Evolutionary conservation across 805 yeast genomes (phyloP).

Genomic region (Grigorovia transvaalensis): DNA sequence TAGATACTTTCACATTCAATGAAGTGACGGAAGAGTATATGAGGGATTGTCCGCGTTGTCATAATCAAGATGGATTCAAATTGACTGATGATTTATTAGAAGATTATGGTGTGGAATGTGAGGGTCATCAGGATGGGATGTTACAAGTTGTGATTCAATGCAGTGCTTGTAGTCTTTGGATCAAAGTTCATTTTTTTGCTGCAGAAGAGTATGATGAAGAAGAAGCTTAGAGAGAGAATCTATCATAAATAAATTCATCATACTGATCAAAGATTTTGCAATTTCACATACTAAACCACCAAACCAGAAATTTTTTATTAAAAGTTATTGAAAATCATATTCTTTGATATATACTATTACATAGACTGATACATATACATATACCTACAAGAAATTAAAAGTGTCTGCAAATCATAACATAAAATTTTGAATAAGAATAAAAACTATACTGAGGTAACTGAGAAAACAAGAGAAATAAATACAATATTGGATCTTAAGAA

Average conservation of each 20-base stretch:
- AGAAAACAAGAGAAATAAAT: no score
- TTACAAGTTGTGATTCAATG: slow-evolving; percentile 73
- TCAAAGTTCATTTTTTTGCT: slow-evolving; percentile 53
- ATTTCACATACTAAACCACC: no score
- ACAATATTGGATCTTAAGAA: neutral
- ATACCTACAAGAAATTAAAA: neutral
- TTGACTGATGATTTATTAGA: slow-evolving; percentile 55
- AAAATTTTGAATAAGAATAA: no score
- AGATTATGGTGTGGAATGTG: slow-evolving; percentile 33
- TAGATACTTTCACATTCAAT: slow-evolving; percentile 49
- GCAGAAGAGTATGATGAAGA: slow-evolving; percentile 20
- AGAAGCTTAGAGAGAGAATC: neutral
- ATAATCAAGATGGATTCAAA: slow-evolving; percentile 39
- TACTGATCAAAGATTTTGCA: no score
- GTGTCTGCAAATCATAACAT: no score
- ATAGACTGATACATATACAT: neutral
- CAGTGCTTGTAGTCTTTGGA: slow-evolving; percentile 75
- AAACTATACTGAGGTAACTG: no score
- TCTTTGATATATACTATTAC: neutral
- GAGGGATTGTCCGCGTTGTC: slow-evolving; percentile 61
- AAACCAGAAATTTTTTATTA: neutral
- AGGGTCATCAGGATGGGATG: slow-evolving; percentile 32
- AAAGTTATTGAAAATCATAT: neutral
- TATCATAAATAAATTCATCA: no score
- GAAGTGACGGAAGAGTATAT: slow-evolving; percentile 26